Conservation (phyloP, 129 eudicot species). For the Flaveria trinervia region DNA sequence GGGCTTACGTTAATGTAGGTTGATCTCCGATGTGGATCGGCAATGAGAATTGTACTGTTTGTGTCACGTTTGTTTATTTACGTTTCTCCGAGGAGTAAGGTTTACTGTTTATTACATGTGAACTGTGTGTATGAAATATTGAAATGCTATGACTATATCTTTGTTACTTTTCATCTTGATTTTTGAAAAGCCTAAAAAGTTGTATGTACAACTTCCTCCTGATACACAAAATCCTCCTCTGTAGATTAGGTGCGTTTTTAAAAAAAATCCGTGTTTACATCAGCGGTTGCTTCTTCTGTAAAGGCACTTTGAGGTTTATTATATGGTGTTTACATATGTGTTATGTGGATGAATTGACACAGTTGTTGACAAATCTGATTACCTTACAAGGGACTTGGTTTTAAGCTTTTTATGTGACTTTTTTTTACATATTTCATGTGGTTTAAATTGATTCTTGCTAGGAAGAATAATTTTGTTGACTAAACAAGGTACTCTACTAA, state of each 20-base stretch:
- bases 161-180: too few species aligned
- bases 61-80: too few species aligned
- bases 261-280: neutral
- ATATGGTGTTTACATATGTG: neutral
- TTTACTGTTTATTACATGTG: too few species aligned
- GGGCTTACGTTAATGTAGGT: neutral
- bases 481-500: slow-evolving; percentile 8
- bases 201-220: too few species aligned
- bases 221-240: too few species aligned
- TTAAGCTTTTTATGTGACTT: slow-evolving; percentile 5
- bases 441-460: slow-evolving; percentile 18
- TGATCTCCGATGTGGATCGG: neutral
- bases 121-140: too few species aligned
- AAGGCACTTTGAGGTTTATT: neutral
- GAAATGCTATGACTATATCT: too few species aligned
- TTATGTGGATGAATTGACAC: neutral
- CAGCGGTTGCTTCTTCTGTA: neutral
- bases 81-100: too few species aligned
- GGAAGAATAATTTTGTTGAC: neutral
- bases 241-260: too few species aligned
- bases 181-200: too few species aligned
- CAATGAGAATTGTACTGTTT: neutral
- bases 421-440: neutral
- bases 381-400: too few species aligned
- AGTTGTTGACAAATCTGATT: neutral